Evolutionary conservation across 352 stramenopile genomes (phyloP).

Genomic region (Phytopythium aichiense): DNA sequence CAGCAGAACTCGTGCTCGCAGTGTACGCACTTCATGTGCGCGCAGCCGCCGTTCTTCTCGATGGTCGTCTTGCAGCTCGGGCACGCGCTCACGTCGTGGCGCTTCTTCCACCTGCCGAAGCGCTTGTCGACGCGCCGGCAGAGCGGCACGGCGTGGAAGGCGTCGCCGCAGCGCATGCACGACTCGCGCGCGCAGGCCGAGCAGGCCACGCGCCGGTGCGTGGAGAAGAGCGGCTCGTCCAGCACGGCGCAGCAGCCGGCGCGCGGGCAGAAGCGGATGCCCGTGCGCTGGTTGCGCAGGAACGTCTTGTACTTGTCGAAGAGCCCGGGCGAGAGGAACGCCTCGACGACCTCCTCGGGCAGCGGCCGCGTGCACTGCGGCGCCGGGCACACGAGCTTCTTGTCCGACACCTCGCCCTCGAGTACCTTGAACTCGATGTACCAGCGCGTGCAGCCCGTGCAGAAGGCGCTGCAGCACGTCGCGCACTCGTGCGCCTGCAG

Average conservation of each 20-base stretch:
- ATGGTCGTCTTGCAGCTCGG: slow-evolving; percentile 67
- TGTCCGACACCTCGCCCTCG: slow-evolving; percentile 66
- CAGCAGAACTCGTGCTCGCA: slow-evolving; percentile 86
- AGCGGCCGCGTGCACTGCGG: slow-evolving; percentile 50
- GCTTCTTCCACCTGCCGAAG: slow-evolving; percentile 66
- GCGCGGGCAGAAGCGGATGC: slow-evolving; percentile 70
- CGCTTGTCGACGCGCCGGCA: slow-evolving; percentile 64
- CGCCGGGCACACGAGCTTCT: slow-evolving; percentile 70
- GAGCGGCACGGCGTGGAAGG: slow-evolving; percentile 49
- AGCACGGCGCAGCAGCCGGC: slow-evolving; percentile 56
- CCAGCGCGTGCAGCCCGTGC: slow-evolving; percentile 54
- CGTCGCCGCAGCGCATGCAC: slow-evolving; percentile 63
- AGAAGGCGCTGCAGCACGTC: slow-evolving; percentile 45
- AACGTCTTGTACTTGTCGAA: slow-evolving; percentile 69
- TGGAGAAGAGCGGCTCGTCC: slow-evolving; percentile 51
- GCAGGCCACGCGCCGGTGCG: slow-evolving; percentile 40
- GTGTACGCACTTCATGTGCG: slow-evolving; percentile 84
- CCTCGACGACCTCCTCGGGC: slow-evolving; percentile 45
- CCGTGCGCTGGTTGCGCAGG: slow-evolving; percentile 54
- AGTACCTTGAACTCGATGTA: slow-evolving; percentile 78
- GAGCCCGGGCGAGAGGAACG: slow-evolving; percentile 36
- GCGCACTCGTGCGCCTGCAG: slow-evolving; percentile 41
- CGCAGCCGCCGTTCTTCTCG: slow-evolving; percentile 83
- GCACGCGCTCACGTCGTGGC: slow-evolving; percentile 63
- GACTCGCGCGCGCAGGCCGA: slow-evolving; percentile 40